Evolutionary conservation across 192 early-diverging fungal genomes (phyloP).

Genomic region (Piromyces sp.): DNA sequence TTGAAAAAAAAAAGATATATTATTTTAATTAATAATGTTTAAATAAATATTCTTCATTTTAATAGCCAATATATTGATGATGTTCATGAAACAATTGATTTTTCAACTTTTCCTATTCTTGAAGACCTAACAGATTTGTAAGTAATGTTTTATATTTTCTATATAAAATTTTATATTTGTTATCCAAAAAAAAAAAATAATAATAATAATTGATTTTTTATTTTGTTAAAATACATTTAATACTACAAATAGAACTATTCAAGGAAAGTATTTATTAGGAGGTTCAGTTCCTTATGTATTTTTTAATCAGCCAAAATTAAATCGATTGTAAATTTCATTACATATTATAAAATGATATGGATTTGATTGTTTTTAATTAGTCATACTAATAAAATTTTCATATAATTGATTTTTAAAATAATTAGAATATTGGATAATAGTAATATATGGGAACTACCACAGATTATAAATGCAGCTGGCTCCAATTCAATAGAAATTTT

Average conservation of each 20-base stretch:
- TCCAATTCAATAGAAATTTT: neutral
- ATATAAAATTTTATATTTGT: too few species aligned
- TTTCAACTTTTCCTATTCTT: neutral
- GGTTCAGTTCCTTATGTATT: neutral
- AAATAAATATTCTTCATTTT: too few species aligned
- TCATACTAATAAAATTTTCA: too few species aligned
- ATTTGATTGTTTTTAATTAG: too few species aligned
- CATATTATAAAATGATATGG: too few species aligned
- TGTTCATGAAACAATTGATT: neutral
- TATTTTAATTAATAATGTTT: neutral
- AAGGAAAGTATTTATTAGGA: neutral
- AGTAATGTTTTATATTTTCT: neutral
- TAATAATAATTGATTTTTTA: too few species aligned
- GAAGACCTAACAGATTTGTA: neutral
- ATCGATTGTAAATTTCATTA: neutral
- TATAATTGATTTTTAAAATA: too few species aligned
- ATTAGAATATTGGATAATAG: neutral
- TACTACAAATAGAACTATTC: neutral
- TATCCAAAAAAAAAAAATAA: too few species aligned
- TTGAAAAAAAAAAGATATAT: too few species aligned
- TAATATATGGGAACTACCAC: neutral
- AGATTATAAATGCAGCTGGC: neutral
- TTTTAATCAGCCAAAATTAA: neutral
- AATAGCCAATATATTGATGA: neutral
- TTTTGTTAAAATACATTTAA: too few species aligned